These are phyloP conservation scores for Parietichytrium sp. DNA, from an alignment of 108 stramenopile genomes.

Conservation along the genomic window DNA sequence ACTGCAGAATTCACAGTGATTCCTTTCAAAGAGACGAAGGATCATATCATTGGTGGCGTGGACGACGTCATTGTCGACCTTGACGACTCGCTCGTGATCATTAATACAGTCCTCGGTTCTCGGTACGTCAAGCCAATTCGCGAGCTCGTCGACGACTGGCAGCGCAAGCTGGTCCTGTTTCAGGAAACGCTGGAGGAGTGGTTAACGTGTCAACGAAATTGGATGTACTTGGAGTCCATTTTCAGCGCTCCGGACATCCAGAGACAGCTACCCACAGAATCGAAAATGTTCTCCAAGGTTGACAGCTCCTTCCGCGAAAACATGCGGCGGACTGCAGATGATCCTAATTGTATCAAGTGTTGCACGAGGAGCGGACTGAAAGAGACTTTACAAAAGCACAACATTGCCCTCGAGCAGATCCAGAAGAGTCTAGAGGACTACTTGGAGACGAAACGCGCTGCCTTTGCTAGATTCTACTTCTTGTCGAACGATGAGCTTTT, in stretches of 20 bases:
- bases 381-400: conserved; percentile 47
- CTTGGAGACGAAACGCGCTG: conserved; percentile 50
- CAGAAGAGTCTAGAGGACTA: conserved; percentile 61
- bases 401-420: conserved; percentile 50
- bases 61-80: conserved; percentile 53
- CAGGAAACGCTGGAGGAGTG: conserved; percentile 59
- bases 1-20: conserved; percentile 44
- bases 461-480: conserved; percentile 59
- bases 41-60: conserved; percentile 48
- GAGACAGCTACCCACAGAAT: conserved; percentile 54
- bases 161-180: conserved; percentile 40
- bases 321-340: conserved; percentile 47
- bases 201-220: conserved; percentile 55
- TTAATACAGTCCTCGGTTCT: conserved; percentile 52
- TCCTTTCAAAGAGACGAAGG: conserved; percentile 47
- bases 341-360: conserved; percentile 53
- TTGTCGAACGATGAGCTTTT: conserved; percentile 57
- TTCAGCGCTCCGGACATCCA: conserved; percentile 58
- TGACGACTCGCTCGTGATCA: conserved; percentile 56
- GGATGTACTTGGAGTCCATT: conserved; percentile 61
- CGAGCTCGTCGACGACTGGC: conserved; percentile 44
- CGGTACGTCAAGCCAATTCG: conserved; percentile 56
- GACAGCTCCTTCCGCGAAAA: conserved; percentile 52
- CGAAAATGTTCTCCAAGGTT: conserved; percentile 51
- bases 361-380: conserved; percentile 48